Conservation (phyloP, 768 basidiomycete species). For the Boletellus ananiceps region DNA sequence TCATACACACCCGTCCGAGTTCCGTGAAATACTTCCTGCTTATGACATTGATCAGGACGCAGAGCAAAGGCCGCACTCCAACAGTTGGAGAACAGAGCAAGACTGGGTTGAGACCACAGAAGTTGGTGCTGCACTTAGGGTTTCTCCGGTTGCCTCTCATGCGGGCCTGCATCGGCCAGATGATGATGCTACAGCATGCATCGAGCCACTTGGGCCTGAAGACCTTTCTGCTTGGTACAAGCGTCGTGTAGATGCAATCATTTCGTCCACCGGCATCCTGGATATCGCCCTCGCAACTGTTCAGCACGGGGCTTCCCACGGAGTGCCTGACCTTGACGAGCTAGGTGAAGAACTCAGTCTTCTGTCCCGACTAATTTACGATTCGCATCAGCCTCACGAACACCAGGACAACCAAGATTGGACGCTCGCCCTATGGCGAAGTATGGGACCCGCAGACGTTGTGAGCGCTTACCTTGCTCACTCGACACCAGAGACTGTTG, state of each 20-base stretch:
- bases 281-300: slow-evolving; percentile 74
- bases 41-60: slow-evolving; percentile 45
- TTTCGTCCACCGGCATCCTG: slow-evolving; percentile 66
- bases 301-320: slow-evolving; percentile 83
- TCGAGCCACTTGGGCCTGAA: slow-evolving; percentile 12
- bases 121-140: slow-evolving; percentile 40
- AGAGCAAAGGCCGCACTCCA: slow-evolving; percentile 35
- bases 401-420: slow-evolving; percentile 55
- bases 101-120: slow-evolving; percentile 57
- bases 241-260: slow-evolving; percentile 54
- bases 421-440: slow-evolving; percentile 71
- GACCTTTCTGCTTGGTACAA: slow-evolving; percentile 74
- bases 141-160: slow-evolving; percentile 18
- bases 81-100: slow-evolving; percentile 45
- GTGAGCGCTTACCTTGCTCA: slow-evolving; percentile 72
- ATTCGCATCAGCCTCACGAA: slow-evolving; percentile 47
- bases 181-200: slow-evolving; percentile 3
- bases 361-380: slow-evolving; percentile 83
- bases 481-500: slow-evolving; percentile 63
- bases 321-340: slow-evolving; percentile 72
- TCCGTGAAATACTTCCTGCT: slow-evolving; percentile 57
- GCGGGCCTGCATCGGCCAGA: slow-evolving; percentile 11
- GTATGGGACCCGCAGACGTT: slow-evolving; percentile 59
- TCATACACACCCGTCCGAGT: slow-evolving; percentile 61
- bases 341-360: slow-evolving; percentile 90